Base-by-base conservation (phyloP, 176 grass and related monocot species). In the Carex kokanica region DNA sequence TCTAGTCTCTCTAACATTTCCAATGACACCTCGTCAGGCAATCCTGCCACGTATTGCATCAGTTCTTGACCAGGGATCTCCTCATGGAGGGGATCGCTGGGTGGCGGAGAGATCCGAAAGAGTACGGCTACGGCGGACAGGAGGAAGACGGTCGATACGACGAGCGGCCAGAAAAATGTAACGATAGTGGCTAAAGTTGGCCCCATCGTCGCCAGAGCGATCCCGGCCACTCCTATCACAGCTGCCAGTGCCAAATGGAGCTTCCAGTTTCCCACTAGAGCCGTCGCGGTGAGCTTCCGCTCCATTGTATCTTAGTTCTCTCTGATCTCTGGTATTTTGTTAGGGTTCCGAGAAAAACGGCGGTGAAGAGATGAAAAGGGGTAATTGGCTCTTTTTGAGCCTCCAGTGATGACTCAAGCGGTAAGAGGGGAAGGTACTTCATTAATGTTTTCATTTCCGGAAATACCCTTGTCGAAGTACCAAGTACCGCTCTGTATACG, bases 81-180 rank as follows among this genome's bases (percentile, higher is more conserved):
- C 40, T 54, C 61, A 24, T 80, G 58, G 49, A 54, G 14, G 58
- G 88, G 24, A 58, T 66, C 78, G 17, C 36, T 55, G 0, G 84
- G 68, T 13, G 84, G 68, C 25, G 83, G 88, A 25, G 88, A 89
- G 84, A 89, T 86, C 78, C 88, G 78, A 43, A 78, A 64, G 67
- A 89, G 78, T 23, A 89, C 83, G 78, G 88, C 79, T 58, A 89
- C 57, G 69, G 78, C 78, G 4, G 79, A 56, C 29, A 89, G 69
- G 8, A 89, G 80, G 51, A 89, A 89, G 14, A 79, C 83, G 6
- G 88, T 89, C 10, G 88, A 89, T 34, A 89, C 60, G 20, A 89
- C 79, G 20, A 89, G 88, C 8, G 84, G 88, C 75, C 88, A 75
- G 84, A 89, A 86, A 60, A 89, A 89, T 38, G 18, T 25, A 0